phyloP scores from a whole-genome alignment of 495 filamentous ascomycete genomes.

The Penicillium bialowiezense region DNA sequence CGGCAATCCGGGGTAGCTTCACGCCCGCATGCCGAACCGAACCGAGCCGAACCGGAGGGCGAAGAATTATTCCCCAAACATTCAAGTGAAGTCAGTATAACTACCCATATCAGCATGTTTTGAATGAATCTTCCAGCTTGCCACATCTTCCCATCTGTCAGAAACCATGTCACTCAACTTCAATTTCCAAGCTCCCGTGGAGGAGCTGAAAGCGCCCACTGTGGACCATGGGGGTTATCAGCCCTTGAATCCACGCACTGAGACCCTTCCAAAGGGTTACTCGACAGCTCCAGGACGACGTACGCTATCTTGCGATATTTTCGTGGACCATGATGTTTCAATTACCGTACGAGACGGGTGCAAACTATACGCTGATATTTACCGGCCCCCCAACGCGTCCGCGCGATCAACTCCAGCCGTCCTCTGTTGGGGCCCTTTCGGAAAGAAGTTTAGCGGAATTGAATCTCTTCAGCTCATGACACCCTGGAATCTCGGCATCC shows the following conservation, averaged over 20 bases:
- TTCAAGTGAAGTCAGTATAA: neutral
- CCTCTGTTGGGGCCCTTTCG: slow-evolving; percentile 31
- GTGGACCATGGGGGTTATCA: neutral
- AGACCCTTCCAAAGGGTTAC: slow-evolving; percentile 14
- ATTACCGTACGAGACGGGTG: slow-evolving; percentile 26
- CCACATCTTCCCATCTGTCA: too few relatives aligned
- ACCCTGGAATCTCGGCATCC: slow-evolving; percentile 21
- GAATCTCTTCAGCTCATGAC: slow-evolving; percentile 9
- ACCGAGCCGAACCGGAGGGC: neutral
- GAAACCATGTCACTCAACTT: neutral
- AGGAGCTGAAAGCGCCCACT: neutral
- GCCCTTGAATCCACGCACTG: neutral
- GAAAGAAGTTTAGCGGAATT: slow-evolving; percentile 27
- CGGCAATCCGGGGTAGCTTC: neutral
- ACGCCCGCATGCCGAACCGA: neutral
- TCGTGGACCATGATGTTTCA: slow-evolving; percentile 17
- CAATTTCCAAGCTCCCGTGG: neutral
- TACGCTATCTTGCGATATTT: slow-evolving; percentile 10
- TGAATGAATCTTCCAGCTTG: too few relatives aligned
- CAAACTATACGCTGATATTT: slow-evolving; percentile 28
- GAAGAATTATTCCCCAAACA: too few relatives aligned
- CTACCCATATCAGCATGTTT: neutral
- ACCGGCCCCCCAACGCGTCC: slow-evolving; percentile 17
- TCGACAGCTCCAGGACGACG: slow-evolving; percentile 4
- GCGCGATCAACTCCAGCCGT: slow-evolving; percentile 25